Percentiles rank a stretch among this genome's conserved stretches.
These are phyloP conservation scores for Cercospora janseana DNA, from an alignment of 2,329 filamentous ascomycete species.

Conservation along the genomic window DNA sequence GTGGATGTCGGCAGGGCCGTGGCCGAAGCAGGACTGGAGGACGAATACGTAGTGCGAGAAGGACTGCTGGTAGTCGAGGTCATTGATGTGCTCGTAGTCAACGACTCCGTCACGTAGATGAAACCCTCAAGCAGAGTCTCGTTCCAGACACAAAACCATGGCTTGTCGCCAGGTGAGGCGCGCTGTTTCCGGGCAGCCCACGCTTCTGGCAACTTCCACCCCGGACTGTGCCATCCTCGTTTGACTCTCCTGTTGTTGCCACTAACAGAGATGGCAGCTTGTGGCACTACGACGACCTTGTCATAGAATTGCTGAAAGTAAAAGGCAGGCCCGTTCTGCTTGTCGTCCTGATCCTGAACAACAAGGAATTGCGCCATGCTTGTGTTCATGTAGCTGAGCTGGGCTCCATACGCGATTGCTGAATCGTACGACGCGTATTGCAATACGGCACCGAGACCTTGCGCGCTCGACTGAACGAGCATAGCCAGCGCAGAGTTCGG, in stretches of 20 bases:
- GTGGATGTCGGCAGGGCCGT: too few relatives aligned
- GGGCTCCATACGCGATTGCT: slow-evolving; percentile 59
- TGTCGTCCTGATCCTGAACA: slow-evolving; percentile 58
- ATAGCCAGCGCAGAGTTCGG: slow-evolving; percentile 33
- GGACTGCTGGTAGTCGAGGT: slow-evolving; percentile 12
- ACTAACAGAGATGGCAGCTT: slow-evolving; percentile 32
- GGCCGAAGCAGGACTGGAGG: slow-evolving; percentile 2
- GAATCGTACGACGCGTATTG: slow-evolving; percentile 33
- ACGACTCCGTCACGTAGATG: slow-evolving; percentile 60
- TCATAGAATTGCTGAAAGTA: slow-evolving; percentile 63
- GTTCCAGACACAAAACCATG: slow-evolving; percentile 72
- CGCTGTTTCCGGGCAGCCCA: slow-evolving; percentile 43
- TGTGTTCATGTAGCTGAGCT: slow-evolving; percentile 50
- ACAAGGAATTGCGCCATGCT: slow-evolving; percentile 48
- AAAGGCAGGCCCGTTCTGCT: slow-evolving; percentile 58
- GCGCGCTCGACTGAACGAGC: slow-evolving; percentile 27
- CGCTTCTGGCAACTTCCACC: slow-evolving; percentile 20
- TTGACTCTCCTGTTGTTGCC: slow-evolving; percentile 30
- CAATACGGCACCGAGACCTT: slow-evolving; percentile 32
- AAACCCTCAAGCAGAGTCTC: slow-evolving; percentile 65
- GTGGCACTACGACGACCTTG: slow-evolving; percentile 59
- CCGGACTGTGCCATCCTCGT: slow-evolving; percentile 22
- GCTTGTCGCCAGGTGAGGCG: slow-evolving; percentile 55
- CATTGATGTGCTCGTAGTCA: slow-evolving; percentile 31
- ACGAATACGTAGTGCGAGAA: slow-evolving; percentile 17